Percentiles rank a stretch among this genome's conserved stretches.
Conservation (phyloP, 2,329 filamentous ascomycete genomes). For the Phialophora macrospora region DNA sequence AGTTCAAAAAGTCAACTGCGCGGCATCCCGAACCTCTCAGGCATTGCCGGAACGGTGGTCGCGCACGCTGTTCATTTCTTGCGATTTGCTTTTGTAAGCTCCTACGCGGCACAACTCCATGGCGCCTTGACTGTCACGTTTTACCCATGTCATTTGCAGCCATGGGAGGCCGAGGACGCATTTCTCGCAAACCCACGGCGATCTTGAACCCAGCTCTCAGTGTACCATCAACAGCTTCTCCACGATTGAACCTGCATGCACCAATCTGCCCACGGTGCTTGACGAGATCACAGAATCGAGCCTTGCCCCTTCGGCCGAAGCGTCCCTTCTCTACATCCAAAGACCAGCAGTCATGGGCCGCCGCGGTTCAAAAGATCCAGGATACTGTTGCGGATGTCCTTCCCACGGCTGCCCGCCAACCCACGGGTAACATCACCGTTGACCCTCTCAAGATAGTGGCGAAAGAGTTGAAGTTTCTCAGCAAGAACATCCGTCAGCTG, state of each 20-base stretch:
- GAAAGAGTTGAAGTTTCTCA: conserved; percentile 95
- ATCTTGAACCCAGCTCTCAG: conserved; percentile 20
- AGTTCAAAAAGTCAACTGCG: conserved; percentile 16
- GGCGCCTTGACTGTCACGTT: conserved; percentile 18
- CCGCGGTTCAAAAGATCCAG: conserved; percentile 59
- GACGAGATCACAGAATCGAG: conserved; percentile 25
- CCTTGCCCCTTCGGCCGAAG: conserved; percentile 9
- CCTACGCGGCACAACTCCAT: conserved; percentile 15
- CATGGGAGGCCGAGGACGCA: conserved; percentile 30
- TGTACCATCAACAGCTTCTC: conserved; percentile 17
- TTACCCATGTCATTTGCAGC: conserved; percentile 6
- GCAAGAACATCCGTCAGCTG: conserved; percentile 90
- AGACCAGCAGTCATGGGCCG: conserved; percentile 44
- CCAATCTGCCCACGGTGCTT: conserved; percentile 32
- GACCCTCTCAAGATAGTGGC: conserved; percentile 89
- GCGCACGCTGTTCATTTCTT: conserved; percentile 3
- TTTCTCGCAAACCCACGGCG: conserved; percentile 17
- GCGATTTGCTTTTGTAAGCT: neutral
- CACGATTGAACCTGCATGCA: conserved; percentile 8
- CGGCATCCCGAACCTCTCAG: neutral
- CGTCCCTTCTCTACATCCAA: conserved; percentile 30
- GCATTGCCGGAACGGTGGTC: neutral
- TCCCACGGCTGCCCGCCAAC: conserved; percentile 41
- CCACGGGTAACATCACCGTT: conserved; percentile 67
- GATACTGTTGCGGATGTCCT: conserved; percentile 51